Conservation (phyloP, 2,329 filamentous ascomycete genomes). For the Cytospora piceae region DNA sequence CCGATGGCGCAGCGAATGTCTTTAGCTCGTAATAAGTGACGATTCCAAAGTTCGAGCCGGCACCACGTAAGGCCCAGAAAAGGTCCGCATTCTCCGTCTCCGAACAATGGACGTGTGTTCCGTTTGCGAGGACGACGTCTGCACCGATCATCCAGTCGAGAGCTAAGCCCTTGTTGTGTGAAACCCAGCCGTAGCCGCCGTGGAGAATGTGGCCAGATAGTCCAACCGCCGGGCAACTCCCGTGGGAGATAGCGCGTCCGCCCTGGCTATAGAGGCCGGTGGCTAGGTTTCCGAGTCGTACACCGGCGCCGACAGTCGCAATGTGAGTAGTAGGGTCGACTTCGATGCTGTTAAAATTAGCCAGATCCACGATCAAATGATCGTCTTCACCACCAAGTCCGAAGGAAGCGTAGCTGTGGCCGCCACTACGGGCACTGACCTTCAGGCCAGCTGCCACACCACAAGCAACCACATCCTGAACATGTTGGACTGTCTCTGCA, state of each 20-base stretch:
- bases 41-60: constrained; percentile 46
- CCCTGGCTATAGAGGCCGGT: constrained; percentile 45
- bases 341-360: constrained; percentile 48
- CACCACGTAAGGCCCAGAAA: constrained; percentile 49
- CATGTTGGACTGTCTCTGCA: constrained; percentile 46
- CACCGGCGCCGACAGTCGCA: constrained; percentile 52
- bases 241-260: constrained; percentile 50
- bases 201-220: constrained; percentile 46
- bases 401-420: constrained; percentile 55
- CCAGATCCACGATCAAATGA: constrained; percentile 51
- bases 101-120: constrained; percentile 40
- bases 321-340: constrained; percentile 46
- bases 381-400: constrained; percentile 54
- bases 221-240: constrained; percentile 55
- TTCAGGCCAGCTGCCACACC: constrained; percentile 47
- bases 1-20: constrained; percentile 43
- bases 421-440: constrained; percentile 54
- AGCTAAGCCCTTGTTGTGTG: constrained; percentile 41
- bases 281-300: constrained; percentile 53
- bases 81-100: constrained; percentile 43
- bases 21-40: constrained; percentile 46
- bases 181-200: constrained; percentile 46
- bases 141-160: constrained; percentile 44
- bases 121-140: constrained; percentile 44
- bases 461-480: constrained; percentile 52